These are phyloP conservation scores for Rhododendron simsii DNA, from an alignment of 148 eudicot species.

Conservation along the genomic window DNA sequence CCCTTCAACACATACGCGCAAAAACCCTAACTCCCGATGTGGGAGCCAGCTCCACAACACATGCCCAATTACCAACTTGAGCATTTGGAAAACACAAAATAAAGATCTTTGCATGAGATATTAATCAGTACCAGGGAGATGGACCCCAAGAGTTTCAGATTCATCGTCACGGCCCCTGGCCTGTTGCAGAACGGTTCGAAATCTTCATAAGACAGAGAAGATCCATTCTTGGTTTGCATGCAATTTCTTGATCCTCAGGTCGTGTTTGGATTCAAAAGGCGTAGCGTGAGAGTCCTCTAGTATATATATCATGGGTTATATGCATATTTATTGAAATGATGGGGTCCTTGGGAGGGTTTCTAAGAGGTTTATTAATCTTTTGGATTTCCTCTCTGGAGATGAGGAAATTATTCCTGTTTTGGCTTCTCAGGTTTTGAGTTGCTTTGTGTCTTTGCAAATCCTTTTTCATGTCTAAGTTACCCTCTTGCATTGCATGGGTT, in stretches of 20 bases:
- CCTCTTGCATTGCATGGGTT: slow-evolving; percentile 1
- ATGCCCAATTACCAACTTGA: background rate
- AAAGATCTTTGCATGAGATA: background rate
- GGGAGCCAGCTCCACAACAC: no score
- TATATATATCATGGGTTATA: no score
- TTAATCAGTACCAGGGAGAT: slow-evolving; percentile 31
- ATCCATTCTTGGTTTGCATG: slow-evolving; percentile 6
- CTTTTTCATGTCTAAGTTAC: background rate
- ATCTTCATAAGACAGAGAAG: slow-evolving; percentile 21
- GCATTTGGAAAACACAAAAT: background rate
- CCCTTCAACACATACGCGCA: no score
- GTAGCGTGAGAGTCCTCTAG: background rate
- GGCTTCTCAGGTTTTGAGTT: background rate
- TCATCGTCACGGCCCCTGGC: slow-evolving; percentile 31
- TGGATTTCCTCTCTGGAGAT: background rate
- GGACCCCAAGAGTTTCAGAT: slow-evolving; percentile 32
- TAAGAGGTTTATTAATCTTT: slow-evolving; percentile 3
- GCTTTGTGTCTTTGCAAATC: background rate
- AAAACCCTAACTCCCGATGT: no score
- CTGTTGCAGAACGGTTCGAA: slow-evolving; percentile 46
- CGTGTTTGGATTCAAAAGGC: background rate
- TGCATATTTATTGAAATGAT: background rate
- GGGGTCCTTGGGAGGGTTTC: background rate
- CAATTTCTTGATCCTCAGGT: background rate
- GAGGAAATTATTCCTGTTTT: background rate